phyloP scores from a whole-genome alignment of 2,329 filamentous ascomycete species.

The Alternaria novae-zelandiae region DNA sequence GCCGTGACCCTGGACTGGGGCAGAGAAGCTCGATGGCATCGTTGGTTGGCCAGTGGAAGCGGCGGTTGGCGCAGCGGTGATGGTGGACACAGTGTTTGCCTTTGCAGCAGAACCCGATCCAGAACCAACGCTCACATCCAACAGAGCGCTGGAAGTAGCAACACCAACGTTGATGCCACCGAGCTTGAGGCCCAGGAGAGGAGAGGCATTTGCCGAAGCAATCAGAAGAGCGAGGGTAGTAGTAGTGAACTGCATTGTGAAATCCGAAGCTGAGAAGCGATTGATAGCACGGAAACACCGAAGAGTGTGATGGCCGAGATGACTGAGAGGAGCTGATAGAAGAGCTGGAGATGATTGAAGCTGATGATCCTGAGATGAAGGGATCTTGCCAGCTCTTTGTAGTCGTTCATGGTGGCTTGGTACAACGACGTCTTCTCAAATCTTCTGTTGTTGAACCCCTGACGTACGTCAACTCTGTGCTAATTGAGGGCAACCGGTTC shows the following conservation, averaged over 20 bases:
- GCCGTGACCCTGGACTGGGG: slow-evolving; percentile 2
- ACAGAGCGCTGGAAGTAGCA: not conserved
- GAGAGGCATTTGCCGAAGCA: not conserved
- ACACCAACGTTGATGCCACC: not conserved
- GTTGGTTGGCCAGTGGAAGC: not conserved
- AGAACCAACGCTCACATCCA: not conserved
- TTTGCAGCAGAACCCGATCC: not conserved
- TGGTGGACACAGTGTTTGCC: not conserved
- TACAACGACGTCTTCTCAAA: not conserved
- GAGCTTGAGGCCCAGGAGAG: slow-evolving; percentile 1
- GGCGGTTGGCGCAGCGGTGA: not conserved
- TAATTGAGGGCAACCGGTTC: not conserved
- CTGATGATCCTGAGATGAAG: not conserved
- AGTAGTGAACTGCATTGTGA: slow-evolving; percentile 6
- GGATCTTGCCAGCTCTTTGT: not conserved
- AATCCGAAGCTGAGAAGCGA: not conserved
- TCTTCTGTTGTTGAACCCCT: not conserved
- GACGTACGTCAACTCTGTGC: not conserved
- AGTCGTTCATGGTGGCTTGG: not conserved
- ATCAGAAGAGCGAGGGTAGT: not conserved
- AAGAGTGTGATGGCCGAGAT: not conserved
- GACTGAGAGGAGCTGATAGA: not conserved
- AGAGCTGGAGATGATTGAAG: not conserved
- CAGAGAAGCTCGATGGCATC: slow-evolving; percentile 8
- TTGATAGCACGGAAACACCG: not conserved